Evolutionary conservation across 2,329 filamentous ascomycete species (phyloP), one percentile per base, ranked within the genome.

Genomic region (Cytospora piceae): DNA sequence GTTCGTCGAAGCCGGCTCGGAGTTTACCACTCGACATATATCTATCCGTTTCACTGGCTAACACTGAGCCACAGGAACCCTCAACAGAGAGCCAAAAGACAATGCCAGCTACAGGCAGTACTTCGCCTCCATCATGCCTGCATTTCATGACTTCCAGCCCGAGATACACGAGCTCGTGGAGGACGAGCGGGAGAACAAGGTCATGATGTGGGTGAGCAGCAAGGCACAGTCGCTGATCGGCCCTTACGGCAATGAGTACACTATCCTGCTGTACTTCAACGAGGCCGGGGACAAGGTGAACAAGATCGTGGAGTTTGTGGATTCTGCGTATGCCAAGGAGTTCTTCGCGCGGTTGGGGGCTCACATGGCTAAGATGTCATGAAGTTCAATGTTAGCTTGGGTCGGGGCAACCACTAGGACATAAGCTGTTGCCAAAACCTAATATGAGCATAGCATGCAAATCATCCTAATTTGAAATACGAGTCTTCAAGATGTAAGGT

Each of bases 241-340:
- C 0, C 69, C 68, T 2, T 72, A 72, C 46, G 46, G 20, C 7
- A 69, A 71, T 51, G 69, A 73, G 69, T 70, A 72, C 57, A 65
- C 69, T 46, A 37, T 72, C 20, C 56, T 69, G 27, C 52, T 72
- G 39, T 37, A 71, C 66, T 69, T 71, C 64, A 71, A 69, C 42
- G 64, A 69, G 49, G 61, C 63, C 0, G 69, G 69, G 34, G 68
- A 69, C 52, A 71, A 69, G 42, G 64, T 66, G 20, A 51, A 55
- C 22, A 51, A 49, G 53, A 39, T 66, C 11, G 24, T 39, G 22
- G 62, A 64, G 46, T 59, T 64, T 14, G 62, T 62, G 20, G 60
- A 62, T 37, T 62, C 62, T 9, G 54, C 22, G 2, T 29, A 34
- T 7, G 20, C 56, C 12, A 64, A 55, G 56, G 54, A 34, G 2